A percentile compares a stretch with the other conserved stretches of the same genome.
Conservation (phyloP, 441 rosid genomes). For the Gossypium davidsonii region DNA sequence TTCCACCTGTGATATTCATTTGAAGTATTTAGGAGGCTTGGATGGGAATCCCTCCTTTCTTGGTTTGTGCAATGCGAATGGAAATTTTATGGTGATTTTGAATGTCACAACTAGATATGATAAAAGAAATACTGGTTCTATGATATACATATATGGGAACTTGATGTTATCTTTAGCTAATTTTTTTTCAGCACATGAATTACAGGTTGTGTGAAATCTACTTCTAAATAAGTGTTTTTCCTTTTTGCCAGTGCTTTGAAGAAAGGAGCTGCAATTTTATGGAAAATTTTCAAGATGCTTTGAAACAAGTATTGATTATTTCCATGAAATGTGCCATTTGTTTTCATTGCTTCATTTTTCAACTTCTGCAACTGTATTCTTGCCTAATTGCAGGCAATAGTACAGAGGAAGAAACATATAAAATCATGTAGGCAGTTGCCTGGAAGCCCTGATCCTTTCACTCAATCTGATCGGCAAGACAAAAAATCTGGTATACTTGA, state of each 20-base stretch:
- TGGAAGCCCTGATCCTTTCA: not conserved
- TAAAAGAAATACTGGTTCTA: not conserved
- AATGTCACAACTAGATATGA: not conserved
- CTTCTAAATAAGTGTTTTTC: not conserved
- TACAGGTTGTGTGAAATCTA: not conserved
- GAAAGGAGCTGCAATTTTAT: constrained; percentile 9
- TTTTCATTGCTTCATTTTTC: not conserved
- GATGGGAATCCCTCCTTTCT: not conserved
- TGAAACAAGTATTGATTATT: constrained; percentile 10
- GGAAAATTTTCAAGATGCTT: constrained; percentile 12
- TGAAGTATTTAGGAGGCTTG: constrained; percentile 2
- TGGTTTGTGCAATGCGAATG: not conserved
- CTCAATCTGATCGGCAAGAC: constrained; percentile 1
- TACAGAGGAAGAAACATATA: constrained; percentile 15
- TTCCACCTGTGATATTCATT: not conserved
- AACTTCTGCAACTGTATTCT: not conserved
- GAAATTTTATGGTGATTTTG: not conserved
- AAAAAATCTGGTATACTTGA: not conserved
- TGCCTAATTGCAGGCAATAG: constrained; percentile 3
- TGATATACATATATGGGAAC: not conserved
- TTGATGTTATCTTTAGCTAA: not conserved
- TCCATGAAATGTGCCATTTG: not conserved
- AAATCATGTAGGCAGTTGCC: constrained; percentile 7
- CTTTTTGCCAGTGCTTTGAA: constrained; percentile 11
- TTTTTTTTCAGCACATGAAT: not conserved